Evolutionary conservation across 2,329 filamentous ascomycete species (phyloP).

Genomic region (Stenocarpella maydis): DNA sequence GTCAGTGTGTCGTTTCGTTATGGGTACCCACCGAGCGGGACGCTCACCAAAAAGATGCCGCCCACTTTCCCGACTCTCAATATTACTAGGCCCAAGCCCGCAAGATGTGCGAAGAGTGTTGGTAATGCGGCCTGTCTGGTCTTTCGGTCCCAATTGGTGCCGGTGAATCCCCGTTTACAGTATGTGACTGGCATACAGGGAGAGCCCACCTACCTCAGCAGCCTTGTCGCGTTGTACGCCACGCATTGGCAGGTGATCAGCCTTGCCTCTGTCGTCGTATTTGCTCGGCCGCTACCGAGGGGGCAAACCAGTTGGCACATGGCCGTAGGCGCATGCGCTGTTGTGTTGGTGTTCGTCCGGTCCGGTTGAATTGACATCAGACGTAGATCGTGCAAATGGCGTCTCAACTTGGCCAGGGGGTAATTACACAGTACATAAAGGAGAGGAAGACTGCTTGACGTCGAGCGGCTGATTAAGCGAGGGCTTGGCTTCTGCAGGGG

Average conservation of each 20-base stretch:
- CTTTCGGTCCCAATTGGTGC: not conserved
- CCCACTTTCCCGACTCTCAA: not conserved
- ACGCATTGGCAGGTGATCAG: not conserved
- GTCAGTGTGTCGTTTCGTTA: not conserved
- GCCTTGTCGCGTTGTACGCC: not conserved
- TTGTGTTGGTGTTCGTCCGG: conserved; percentile 10
- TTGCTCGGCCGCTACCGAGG: conserved; percentile 3
- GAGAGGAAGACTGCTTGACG: not conserved
- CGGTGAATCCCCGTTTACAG: not conserved
- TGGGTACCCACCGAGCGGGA: not conserved
- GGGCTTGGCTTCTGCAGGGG: not conserved
- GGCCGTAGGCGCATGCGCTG: not conserved
- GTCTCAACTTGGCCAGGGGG: conserved; percentile 21
- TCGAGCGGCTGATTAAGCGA: conserved; percentile 29
- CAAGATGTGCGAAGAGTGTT: not conserved
- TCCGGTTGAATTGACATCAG: conserved; percentile 30
- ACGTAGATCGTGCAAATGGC: conserved; percentile 32
- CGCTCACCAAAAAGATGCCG: not conserved
- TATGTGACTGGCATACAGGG: not conserved
- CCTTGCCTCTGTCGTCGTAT: conserved; percentile 12
- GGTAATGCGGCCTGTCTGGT: not conserved
- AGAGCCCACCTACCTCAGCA: no score
- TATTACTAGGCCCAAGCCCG: not conserved
- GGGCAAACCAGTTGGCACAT: not conserved
- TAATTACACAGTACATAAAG: no score